Evolutionary conservation across 441 rosid species (phyloP).

Genomic region (Populus hybrid): DNA sequence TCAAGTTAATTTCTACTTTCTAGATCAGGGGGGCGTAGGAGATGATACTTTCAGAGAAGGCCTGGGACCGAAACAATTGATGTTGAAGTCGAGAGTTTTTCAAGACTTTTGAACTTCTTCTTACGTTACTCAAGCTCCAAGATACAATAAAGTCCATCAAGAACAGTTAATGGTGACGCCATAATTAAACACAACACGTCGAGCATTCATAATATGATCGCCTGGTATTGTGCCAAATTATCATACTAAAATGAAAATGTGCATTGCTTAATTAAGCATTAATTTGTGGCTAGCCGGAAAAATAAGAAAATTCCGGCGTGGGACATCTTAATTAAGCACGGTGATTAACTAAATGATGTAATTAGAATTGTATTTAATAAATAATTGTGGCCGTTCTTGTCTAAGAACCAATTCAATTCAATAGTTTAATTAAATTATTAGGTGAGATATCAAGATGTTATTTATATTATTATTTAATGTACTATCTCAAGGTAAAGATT

Average conservation of each 20-base stretch:
- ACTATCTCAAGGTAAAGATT: rapidly evolving
- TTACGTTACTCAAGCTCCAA: background rate
- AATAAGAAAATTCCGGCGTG: no score
- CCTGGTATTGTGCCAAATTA: no score
- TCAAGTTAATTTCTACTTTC: no score
- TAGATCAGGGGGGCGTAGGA: no score
- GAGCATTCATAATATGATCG: background rate
- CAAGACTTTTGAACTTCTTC: background rate
- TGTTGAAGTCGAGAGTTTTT: background rate
- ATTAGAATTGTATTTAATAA: no score
- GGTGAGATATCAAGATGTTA: rapidly evolving
- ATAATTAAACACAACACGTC: background rate
- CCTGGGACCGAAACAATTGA: background rate
- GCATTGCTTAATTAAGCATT: no score
- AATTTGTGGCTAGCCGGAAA: no score
- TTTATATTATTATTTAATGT: no score
- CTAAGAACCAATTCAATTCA: rapidly evolving
- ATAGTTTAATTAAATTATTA: no score
- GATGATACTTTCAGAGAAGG: background rate
- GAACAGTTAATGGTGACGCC: background rate
- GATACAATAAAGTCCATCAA: background rate
- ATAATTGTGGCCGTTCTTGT: no score
- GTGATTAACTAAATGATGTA: no score
- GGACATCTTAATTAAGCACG: no score
- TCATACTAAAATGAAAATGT: background rate